Evolutionary conservation across 2,329 filamentous ascomycete species (phyloP).

Genomic region (Calonectria hawksworthii): DNA sequence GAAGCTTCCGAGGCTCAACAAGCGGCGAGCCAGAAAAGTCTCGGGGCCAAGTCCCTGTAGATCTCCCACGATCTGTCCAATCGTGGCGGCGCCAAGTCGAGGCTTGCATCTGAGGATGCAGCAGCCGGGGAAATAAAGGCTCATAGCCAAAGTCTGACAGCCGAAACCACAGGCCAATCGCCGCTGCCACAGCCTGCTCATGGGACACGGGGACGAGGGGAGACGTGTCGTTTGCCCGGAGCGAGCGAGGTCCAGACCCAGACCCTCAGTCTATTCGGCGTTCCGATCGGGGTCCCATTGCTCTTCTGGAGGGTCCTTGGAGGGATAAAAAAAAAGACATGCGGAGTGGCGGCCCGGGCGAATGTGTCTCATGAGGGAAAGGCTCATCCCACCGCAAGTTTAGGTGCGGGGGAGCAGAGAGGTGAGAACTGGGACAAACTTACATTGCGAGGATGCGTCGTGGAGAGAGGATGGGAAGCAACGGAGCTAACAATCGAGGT

Average conservation of each 20-base stretch:
- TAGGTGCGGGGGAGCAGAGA: neutral
- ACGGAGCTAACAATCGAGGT: neutral
- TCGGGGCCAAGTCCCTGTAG: conserved; percentile 6
- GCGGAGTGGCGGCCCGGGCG: conserved; percentile 18
- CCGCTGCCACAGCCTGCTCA: conserved; percentile 29
- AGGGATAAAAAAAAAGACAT: neutral
- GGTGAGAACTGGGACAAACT: neutral
- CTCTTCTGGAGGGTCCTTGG: neutral
- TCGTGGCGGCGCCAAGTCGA: conserved; percentile 3
- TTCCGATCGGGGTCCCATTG: conserved; percentile 28
- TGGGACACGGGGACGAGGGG: conserved; percentile 36
- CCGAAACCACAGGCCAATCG: conserved; percentile 37
- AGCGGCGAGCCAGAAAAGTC: neutral
- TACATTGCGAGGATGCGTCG: conserved; percentile 2
- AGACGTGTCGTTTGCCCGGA: conserved; percentile 33
- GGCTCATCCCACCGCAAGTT: neutral
- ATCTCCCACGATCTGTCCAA: neutral
- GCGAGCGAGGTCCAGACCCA: conserved; percentile 29
- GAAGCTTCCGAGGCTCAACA: conserved; percentile 13
- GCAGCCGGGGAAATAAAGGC: conserved; percentile 6
- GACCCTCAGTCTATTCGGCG: conserved; percentile 14
- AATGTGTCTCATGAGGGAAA: neutral
- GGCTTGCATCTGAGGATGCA: conserved; percentile 8
- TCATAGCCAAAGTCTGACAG: neutral
- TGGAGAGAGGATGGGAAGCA: neutral